Conservation (phyloP, 1,284 basidiomycete species). For the Meripilus lineatus region DNA sequence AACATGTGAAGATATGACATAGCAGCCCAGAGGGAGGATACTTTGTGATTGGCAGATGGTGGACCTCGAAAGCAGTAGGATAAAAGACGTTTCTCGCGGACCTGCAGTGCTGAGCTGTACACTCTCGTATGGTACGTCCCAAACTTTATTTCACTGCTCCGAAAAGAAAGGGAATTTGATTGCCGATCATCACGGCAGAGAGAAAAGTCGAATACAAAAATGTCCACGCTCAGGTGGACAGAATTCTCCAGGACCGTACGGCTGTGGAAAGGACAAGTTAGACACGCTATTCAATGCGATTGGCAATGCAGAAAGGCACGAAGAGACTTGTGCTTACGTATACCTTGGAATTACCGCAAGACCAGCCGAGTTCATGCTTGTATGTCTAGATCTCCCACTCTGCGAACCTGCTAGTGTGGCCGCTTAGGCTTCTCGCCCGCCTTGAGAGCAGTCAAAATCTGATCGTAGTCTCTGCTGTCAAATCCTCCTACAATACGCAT, state of each 20-base stretch:
- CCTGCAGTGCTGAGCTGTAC: too few relatives aligned
- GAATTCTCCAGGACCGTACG: conserved; percentile 90
- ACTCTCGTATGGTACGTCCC: too few relatives aligned
- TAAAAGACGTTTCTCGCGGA: too few relatives aligned
- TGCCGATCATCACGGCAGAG: too few relatives aligned
- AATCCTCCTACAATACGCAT: conserved; percentile 71
- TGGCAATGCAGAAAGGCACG: neutral
- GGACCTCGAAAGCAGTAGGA: too few relatives aligned
- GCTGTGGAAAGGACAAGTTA: conserved; percentile 43
- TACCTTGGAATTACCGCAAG: conserved; percentile 85
- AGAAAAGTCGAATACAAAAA: too few relatives aligned
- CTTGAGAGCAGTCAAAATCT: conserved; percentile 81
- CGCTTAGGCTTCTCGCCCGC: conserved; percentile 86
- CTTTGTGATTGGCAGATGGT: too few relatives aligned
- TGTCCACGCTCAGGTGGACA: conserved; percentile 63
- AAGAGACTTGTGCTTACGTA: too few relatives aligned
- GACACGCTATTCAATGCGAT: neutral
- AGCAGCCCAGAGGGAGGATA: too few relatives aligned
- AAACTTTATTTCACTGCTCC: too few relatives aligned
- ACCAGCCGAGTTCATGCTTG: conserved; percentile 87
- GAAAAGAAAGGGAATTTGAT: too few relatives aligned
- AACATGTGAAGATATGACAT: too few relatives aligned
- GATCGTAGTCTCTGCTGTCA: conserved; percentile 90
- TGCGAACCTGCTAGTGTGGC: conserved; percentile 97
- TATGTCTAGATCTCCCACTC: conserved; percentile 74